Evolutionary conservation across 805 yeast genomes (phyloP), one percentile per base, ranked within the genome.

Genomic region (Suhomyces sp.): DNA sequence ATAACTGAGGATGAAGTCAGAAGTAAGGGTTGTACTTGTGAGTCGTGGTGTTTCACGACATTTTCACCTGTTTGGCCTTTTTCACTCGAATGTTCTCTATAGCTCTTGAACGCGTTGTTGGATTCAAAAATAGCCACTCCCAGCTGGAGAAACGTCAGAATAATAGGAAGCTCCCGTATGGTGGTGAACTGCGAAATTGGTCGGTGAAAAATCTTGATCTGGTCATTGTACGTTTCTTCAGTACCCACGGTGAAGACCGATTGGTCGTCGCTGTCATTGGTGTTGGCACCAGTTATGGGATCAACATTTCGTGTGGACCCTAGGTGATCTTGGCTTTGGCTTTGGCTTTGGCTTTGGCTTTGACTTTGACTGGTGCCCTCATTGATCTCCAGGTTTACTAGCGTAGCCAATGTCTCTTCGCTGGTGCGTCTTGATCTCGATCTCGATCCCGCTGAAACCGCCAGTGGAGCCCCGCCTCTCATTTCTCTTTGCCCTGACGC

Each of bases 1-100:
- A 52, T 31, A 25, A 53, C 39, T 10, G 56, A 46, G 28, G 49
- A 34, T 11, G 53, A 43, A 2, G 58, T 47, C 19, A 50, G 56
- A 17, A 55, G 41, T 5, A 49, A 14, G 2, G 56, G 54, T n/a
- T n/a, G n/a, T n/a, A n/a, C n/a, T n/a, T n/a, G n/a, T 10, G 14
- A 12, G 13, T 28, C 46, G 11, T 28, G 19, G 7, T 25, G 30
- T 26, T 34, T 25, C 5, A n/a, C n/a, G n/a, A n/a, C n/a, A n/a
- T n/a, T n/a, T 11, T 17, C 16, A 16, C 18, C 28, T 15, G n/a
- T 9, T 10, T 25, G 28, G 8, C 5, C 4, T 4, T 12, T 13
- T 11, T 25, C 29, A 26, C 10, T 16, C 4, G 29, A 16, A 5
- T 10, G 11, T 5, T 26, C 11, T 10, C 29, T 19, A 17, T 9